These are phyloP conservation scores for Annulohypoxylon bovei DNA, from an alignment of 495 filamentous ascomycete species.

Conservation along the genomic window DNA sequence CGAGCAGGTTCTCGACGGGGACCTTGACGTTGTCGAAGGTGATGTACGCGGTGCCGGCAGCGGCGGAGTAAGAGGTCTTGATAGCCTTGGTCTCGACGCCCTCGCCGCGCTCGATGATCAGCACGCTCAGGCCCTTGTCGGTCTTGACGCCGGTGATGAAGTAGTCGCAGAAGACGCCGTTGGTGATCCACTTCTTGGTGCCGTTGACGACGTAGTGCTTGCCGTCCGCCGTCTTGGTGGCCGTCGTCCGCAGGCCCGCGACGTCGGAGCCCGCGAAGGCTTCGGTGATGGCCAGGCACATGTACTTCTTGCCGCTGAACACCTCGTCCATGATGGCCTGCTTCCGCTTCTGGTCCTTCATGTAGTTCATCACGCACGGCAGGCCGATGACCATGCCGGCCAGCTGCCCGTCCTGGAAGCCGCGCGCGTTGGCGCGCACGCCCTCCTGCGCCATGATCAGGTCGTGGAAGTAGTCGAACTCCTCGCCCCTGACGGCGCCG, in stretches of 20 bases:
- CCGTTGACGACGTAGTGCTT: conserved; percentile 88
- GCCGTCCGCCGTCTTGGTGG: conserved; percentile 81
- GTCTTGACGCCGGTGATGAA: conserved; percentile 86
- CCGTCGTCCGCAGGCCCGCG: conserved; percentile 82
- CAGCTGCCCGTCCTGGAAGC: conserved; percentile 69
- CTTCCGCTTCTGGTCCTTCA: conserved; percentile 71
- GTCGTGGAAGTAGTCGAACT: conserved; percentile 91
- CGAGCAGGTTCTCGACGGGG: conserved; percentile 79
- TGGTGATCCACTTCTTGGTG: conserved; percentile 95
- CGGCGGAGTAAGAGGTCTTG: conserved; percentile 85
- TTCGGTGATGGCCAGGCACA: conserved; percentile 88
- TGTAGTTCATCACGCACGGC: conserved; percentile 83
- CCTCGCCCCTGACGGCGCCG: conserved; percentile 77
- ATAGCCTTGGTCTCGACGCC: conserved; percentile 79
- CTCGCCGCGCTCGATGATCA: conserved; percentile 78
- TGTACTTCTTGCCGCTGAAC: conserved; percentile 84
- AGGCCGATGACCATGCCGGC: conserved; percentile 87
- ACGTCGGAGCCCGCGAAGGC: conserved; percentile 91
- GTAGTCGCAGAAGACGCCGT: conserved; percentile 85
- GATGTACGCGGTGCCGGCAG: conserved; percentile 82
- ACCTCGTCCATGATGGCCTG: conserved; percentile 75
- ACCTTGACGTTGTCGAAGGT: conserved; percentile 90
- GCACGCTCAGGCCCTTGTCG: conserved; percentile 81
- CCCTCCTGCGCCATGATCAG: conserved; percentile 79
- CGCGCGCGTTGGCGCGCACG: conserved; percentile 73